Evolutionary conservation across 2,329 filamentous ascomycete species (phyloP).

Genomic region (Aureobasidium namibiae): DNA sequence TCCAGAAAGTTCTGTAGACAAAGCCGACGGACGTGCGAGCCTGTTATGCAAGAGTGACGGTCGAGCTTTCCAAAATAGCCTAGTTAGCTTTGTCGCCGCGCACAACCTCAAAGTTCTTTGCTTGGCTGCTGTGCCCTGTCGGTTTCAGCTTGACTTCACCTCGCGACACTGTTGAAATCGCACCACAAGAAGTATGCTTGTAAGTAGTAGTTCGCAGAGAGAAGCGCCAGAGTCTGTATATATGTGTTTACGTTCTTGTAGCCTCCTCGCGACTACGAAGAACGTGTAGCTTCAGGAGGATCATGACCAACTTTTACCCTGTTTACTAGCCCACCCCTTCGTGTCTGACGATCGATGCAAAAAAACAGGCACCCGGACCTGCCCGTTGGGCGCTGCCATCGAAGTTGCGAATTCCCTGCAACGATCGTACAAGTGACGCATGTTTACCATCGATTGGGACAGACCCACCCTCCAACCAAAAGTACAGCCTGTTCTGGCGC

Average conservation of each 20-base stretch:
- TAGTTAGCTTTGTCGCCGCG: not conserved
- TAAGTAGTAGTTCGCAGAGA: not conserved
- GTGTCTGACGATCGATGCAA: constrained; percentile 2
- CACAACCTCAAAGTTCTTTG: not conserved
- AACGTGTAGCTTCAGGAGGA: not conserved
- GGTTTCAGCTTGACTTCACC: constrained; percentile 2
- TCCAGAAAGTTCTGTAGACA: constrained; percentile 12
- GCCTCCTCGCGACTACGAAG: not conserved
- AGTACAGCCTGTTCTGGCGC: not conserved
- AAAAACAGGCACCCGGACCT: constrained; percentile 6
- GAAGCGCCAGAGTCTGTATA: not conserved
- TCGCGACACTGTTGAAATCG: not conserved
- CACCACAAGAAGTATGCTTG: not conserved
- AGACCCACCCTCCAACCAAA: constrained; percentile 2
- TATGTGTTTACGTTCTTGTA: not conserved
- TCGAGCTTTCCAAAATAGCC: constrained; percentile 7
- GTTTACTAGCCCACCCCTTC: constrained; percentile 3
- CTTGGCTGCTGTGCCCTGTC: not conserved
- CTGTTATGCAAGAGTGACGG: constrained; percentile 12
- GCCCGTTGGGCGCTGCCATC: not conserved
- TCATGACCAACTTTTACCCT: constrained; percentile 5
- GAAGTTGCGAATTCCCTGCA: not conserved
- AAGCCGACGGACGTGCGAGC: constrained; percentile 6
- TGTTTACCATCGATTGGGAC: not conserved
- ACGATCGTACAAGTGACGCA: constrained; percentile 10